Evolutionary conservation across 495 filamentous ascomycete genomes (phyloP).

Genomic region (Parachaetomium inaequale): DNA sequence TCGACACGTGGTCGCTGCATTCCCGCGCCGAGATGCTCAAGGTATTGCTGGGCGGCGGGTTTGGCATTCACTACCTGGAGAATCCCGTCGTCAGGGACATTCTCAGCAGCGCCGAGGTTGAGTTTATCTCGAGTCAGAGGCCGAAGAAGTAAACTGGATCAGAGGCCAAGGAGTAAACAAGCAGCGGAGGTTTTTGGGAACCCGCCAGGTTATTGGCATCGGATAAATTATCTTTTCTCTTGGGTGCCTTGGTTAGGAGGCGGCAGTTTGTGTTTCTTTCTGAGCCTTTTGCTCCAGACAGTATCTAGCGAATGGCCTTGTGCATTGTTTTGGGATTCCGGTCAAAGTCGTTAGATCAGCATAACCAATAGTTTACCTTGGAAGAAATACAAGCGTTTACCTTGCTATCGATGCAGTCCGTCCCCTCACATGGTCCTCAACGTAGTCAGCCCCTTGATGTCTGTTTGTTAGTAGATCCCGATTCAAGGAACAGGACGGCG

Average conservation of each 20-base stretch:
- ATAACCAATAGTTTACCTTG: neutral
- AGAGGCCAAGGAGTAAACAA: too few species aligned
- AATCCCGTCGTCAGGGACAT: conserved; percentile 78
- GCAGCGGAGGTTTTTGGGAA: neutral
- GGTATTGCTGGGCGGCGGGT: conserved; percentile 74
- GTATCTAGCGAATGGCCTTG: neutral
- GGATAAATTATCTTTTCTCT: neutral
- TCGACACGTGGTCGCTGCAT: conserved; percentile 91
- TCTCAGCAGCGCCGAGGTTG: conserved; percentile 43
- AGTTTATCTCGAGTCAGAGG: conserved; percentile 27
- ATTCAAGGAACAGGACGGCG: too few species aligned
- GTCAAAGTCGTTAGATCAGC: neutral
- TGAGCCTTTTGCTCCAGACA: neutral
- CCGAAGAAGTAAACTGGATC: conserved; percentile 14
- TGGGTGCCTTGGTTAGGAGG: neutral
- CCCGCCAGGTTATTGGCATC: neutral
- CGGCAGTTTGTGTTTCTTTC: neutral
- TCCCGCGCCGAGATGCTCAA: conserved; percentile 71
- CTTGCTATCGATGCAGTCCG: neutral
- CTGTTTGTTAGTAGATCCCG: too few species aligned
- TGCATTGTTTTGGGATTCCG: neutral
- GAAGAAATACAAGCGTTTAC: neutral
- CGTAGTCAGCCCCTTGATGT: too few species aligned
- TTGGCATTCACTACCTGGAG: conserved; percentile 72
- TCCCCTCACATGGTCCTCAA: too few species aligned